Conservation (phyloP, 805 yeast genomes). For the Candida mattraensis region DNA sequence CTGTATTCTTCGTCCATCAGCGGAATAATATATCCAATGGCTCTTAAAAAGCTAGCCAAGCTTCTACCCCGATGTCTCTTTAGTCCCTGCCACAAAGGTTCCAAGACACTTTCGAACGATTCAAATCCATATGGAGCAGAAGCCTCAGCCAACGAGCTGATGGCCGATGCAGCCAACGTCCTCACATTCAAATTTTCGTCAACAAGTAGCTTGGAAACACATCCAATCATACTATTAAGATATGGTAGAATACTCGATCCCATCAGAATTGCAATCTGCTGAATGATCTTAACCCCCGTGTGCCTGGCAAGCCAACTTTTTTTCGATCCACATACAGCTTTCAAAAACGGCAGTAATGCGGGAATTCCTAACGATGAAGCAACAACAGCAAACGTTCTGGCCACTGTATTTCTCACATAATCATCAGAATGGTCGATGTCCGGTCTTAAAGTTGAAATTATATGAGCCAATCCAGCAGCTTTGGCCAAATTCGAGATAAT, state of each 20-base stretch:
- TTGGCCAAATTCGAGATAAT: conserved; percentile 71
- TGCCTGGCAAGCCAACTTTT: conserved; percentile 82
- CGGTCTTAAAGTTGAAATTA: conserved; percentile 77
- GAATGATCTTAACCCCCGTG: conserved; percentile 76
- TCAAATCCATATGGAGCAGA: conserved; percentile 89
- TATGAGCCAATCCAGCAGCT: conserved; percentile 78
- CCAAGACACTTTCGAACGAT: conserved; percentile 71
- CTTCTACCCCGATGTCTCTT: conserved; percentile 74
- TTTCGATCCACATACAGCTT: conserved; percentile 74
- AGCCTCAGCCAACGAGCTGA: conserved; percentile 76
- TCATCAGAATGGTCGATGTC: conserved; percentile 85
- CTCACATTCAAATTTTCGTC: conserved; percentile 73
- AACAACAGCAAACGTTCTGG: conserved; percentile 81
- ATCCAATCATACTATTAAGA: conserved; percentile 60
- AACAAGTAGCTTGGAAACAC: conserved; percentile 54
- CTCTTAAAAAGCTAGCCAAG: conserved; percentile 71
- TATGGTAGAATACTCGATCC: conserved; percentile 80
- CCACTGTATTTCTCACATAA: conserved; percentile 69
- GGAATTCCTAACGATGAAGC: conserved; percentile 77
- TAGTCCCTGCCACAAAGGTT: conserved; percentile 80
- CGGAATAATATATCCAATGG: conserved; percentile 79
- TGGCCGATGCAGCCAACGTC: conserved; percentile 66
- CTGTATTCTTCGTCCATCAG: conserved; percentile 84
- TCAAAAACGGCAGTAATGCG: conserved; percentile 71
- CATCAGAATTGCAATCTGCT: conserved; percentile 65